Evolutionary conservation across 176 grass and related monocot genomes (phyloP).

Genomic region (Dendrocalamus sinicus): DNA sequence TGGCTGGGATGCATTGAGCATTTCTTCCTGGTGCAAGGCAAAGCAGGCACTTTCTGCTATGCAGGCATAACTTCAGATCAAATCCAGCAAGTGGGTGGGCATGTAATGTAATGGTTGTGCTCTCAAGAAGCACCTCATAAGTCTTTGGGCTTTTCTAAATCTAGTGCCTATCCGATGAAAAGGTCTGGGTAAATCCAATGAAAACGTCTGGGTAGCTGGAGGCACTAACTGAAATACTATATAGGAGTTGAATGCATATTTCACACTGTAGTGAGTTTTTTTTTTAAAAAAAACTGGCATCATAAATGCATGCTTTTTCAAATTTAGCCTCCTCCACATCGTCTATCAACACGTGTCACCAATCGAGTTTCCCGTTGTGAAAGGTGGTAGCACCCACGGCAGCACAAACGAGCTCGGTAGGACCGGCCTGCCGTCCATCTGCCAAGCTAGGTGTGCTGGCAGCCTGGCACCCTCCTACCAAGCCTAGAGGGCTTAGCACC

Average conservation of each 20-base stretch:
- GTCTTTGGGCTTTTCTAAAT: neutral
- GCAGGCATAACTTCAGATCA: neutral
- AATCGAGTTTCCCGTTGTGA: no score
- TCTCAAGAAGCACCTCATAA: neutral
- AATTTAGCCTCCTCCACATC: no score
- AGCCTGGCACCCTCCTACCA: no score
- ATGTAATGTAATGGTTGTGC: neutral
- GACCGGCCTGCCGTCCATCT: no score
- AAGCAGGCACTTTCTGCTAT: neutral
- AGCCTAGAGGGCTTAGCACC: no score
- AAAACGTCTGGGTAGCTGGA: neutral
- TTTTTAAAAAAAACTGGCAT: no score
- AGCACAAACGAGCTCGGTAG: no score
- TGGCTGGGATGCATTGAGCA: neutral
- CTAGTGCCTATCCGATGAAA: neutral
- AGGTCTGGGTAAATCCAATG: neutral
- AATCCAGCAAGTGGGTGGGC: neutral
- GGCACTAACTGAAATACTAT: neutral
- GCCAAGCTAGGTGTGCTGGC: no score
- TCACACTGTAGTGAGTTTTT: no score
- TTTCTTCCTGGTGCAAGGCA: neutral
- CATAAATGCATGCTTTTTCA: no score
- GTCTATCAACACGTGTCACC: no score
- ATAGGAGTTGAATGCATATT: neutral
- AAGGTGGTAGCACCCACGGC: no score